Evolutionary conservation across 129 eudicot genomes (phyloP), one percentile per base, ranked within the genome.

Genomic region (Apium graveolens): DNA sequence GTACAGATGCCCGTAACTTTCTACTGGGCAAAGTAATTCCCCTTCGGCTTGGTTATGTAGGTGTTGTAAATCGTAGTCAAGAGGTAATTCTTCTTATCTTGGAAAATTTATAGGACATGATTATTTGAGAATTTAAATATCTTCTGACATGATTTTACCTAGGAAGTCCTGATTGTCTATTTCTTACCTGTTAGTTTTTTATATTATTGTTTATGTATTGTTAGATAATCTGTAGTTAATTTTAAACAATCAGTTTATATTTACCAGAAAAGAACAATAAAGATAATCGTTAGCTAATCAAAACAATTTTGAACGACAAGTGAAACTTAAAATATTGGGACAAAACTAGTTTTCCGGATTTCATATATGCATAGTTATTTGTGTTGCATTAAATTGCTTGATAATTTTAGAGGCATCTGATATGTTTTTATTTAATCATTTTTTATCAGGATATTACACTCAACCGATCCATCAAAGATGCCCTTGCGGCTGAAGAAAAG

Each of bases 1-100:
- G 99, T 41, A 96, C 99, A 16, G 99, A 96, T 86, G 99, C 99
- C 63, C 90, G 97, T 51, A 89, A 92, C 53, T 92, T 96, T 77
- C 85, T 96, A 81, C 91, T 96, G 38, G 99, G 99, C 70, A 92
- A 90, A 88, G 97, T 92, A 69, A 86, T 96, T 43, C 99, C 99
- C 13, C 93, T 96, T 44, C 87, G 90, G 63, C 97, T 96, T 78
- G 99, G 99, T 76, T 96, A 90, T 75, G 83, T 96, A 35, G 99
- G 99, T 65, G 97, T 96, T 78, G 99, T 96, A 70, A 96, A 96
- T 89, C 97, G 99, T 77, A 88, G 99, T 79, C 99, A 96, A 85
- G 96, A 90, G 99, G 99, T 96, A 96, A 55, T 74, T 29, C 26
- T 79, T 82, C 11, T 16, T 27, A 44, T 27, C 62, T 4, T 26